Evolutionary conservation across 257 asterid species (phyloP).

Genomic region (Petunia axillaris): DNA sequence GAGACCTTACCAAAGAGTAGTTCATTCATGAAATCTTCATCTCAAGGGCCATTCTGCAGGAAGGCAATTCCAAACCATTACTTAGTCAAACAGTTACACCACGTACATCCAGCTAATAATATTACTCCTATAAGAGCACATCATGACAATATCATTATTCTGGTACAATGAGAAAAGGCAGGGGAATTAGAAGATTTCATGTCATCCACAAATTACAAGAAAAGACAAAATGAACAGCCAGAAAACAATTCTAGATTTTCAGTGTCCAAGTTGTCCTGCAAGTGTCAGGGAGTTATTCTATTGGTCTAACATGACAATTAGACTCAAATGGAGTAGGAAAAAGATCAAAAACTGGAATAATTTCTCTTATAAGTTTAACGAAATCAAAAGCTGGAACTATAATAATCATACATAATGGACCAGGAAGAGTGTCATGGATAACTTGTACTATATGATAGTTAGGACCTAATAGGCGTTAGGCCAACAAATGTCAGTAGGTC

Average conservation of each 20-base stretch:
- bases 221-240: constrained; percentile 10
- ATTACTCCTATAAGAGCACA: not conserved
- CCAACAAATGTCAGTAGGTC: constrained; percentile 36
- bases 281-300: not conserved
- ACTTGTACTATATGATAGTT: not conserved
- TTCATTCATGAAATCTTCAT: constrained; percentile 18
- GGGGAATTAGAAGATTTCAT: not conserved
- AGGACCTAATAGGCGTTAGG: constrained; percentile 40
- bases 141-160: not conserved
- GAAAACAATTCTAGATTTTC: not conserved
- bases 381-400: not conserved
- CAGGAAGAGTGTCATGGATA: not conserved
- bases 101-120: not conserved
- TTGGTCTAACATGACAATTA: constrained; percentile 16
- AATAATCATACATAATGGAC: not conserved
- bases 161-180: not conserved
- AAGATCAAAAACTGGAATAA: not conserved
- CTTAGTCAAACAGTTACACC: not conserved
- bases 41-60: constrained; percentile 22
- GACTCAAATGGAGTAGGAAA: not conserved
- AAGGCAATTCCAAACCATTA: not conserved
- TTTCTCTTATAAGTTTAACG: too few species aligned
- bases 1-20: constrained; percentile 14
- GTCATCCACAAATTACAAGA: constrained; percentile 19
- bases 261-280: not conserved